Conservation (phyloP, 108 stramenopile species). For the Cyclotella choctawhatcheeana region DNA sequence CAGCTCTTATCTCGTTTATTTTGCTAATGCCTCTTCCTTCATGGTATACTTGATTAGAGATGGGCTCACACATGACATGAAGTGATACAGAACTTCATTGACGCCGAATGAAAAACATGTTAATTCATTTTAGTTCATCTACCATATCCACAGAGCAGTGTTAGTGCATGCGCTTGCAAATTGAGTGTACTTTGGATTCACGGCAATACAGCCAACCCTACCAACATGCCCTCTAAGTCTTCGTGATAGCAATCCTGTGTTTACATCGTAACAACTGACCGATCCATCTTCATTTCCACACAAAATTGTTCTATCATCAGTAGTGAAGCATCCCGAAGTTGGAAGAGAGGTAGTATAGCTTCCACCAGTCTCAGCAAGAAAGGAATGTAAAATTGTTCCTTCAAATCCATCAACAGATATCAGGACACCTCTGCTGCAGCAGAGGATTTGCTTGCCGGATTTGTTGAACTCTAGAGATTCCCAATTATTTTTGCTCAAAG, state of each 20-base stretch:
- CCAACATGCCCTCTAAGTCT: conserved; percentile 69
- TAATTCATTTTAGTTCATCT: conserved; percentile 10
- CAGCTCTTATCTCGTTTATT: too few species aligned
- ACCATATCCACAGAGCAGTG: conserved; percentile 80
- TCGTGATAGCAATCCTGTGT: conserved; percentile 58
- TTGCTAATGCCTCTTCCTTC: too few species aligned
- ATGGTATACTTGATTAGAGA: too few species aligned
- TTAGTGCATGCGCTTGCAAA: conserved; percentile 73
- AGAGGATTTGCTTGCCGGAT: conserved; percentile 78
- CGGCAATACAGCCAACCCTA: conserved; percentile 56
- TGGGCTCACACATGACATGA: too few species aligned
- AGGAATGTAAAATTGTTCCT: conserved; percentile 67
- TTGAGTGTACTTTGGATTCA: conserved; percentile 78
- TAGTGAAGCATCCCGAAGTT: conserved; percentile 67
- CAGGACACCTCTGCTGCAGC: conserved; percentile 52
- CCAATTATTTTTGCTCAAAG: conserved; percentile 54
- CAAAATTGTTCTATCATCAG: conserved; percentile 71
- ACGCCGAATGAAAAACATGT: background rate
- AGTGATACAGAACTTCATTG: background rate
- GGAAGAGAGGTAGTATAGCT: conserved; percentile 18
- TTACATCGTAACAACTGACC: conserved; percentile 67
- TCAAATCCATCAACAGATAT: conserved; percentile 81
- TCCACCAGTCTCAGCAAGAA: conserved; percentile 41
- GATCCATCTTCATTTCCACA: conserved; percentile 72
- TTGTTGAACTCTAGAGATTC: conserved; percentile 72